A percentile compares a stretch with the other conserved stretches of the same genome.
phyloP scores from a whole-genome alignment of 192 early-diverging fungal species.

The Backusella westeae region DNA sequence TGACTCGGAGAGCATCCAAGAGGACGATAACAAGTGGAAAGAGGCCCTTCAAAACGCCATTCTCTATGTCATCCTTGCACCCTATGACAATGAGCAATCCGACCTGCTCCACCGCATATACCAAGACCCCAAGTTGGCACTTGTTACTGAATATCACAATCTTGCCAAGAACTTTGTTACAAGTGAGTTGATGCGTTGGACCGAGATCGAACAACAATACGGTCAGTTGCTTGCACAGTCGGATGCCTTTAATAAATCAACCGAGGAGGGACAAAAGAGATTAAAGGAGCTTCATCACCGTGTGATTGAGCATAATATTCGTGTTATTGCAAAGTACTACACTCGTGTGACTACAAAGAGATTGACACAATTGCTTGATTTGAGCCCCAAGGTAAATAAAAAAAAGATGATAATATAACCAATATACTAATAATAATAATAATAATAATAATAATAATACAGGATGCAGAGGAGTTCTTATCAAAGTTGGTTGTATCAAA shows the following conservation, averaged over 20 bases:
- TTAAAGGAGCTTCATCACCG: conserved; percentile 87
- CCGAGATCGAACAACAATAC: conserved; percentile 89
- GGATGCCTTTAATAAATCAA: conserved; percentile 65
- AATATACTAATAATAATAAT: not conserved
- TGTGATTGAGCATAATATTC: conserved; percentile 98
- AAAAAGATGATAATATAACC: not conserved
- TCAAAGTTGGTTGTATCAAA: conserved; percentile 92
- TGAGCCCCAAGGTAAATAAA: conserved; percentile 58
- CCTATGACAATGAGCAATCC: conserved; percentile 95
- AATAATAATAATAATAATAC: conserved; percentile 25
- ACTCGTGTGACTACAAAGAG: conserved; percentile 81
- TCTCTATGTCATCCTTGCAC: conserved; percentile 84
- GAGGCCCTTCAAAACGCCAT: conserved; percentile 78
- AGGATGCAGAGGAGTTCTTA: conserved; percentile 90
- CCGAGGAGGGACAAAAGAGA: conserved; percentile 76
- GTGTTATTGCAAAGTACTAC: conserved; percentile 97
- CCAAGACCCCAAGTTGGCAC: conserved; percentile 76
- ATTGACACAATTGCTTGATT: conserved; percentile 87
- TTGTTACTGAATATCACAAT: conserved; percentile 64
- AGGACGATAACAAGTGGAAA: conserved; percentile 74
- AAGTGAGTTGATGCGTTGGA: conserved; percentile 93
- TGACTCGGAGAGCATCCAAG: conserved; percentile 77
- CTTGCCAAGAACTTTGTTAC: conserved; percentile 89
- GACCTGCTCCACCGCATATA: conserved; percentile 88
- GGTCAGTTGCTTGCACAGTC: conserved; percentile 73